A percentile compares a stretch with the other conserved stretches of the same genome.
Evolutionary conservation across 2,329 filamentous ascomycete genomes (phyloP).

Genomic region (Westerdykella aurantiaca): DNA sequence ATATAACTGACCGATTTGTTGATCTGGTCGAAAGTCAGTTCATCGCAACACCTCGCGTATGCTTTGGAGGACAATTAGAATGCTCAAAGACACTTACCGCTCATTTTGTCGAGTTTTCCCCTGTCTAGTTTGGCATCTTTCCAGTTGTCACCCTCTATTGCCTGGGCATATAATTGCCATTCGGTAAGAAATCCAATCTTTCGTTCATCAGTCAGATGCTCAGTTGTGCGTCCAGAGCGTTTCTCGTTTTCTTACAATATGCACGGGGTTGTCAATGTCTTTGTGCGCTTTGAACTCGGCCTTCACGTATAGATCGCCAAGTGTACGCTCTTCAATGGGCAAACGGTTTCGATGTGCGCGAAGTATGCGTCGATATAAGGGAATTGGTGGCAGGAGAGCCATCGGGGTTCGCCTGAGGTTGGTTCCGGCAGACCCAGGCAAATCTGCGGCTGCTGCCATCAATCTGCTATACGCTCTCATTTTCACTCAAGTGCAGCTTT

Average conservation of each 20-base stretch:
- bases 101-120: slow-evolving; percentile 86
- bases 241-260: slow-evolving; percentile 63
- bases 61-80: neutral
- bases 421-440: slow-evolving; percentile 11
- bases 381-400: slow-evolving; percentile 79
- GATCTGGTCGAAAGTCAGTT: slow-evolving; percentile 52
- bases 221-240: neutral
- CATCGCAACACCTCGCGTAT: neutral
- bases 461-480: slow-evolving; percentile 30
- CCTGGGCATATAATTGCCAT: slow-evolving; percentile 93
- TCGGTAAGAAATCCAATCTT: slow-evolving; percentile 93
- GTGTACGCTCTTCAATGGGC: slow-evolving; percentile 63
- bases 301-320: slow-evolving; percentile 92
- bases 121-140: slow-evolving; percentile 76
- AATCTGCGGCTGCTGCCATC: slow-evolving; percentile 33
- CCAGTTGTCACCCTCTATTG: slow-evolving; percentile 84
- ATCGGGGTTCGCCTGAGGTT: slow-evolving; percentile 42
- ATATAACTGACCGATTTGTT: slow-evolving; percentile 89
- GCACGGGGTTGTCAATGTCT: slow-evolving; percentile 80
- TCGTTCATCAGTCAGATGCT: slow-evolving; percentile 5
- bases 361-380: slow-evolving; percentile 80
- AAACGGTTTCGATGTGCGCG: slow-evolving; percentile 79
- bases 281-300: slow-evolving; percentile 82
- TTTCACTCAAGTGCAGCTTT: neutral
- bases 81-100: slow-evolving; percentile 54